Evolutionary conservation across 768 basidiomycete species (phyloP), one percentile per base, ranked within the genome.

Genomic region (Hemileccinum rubropunctum): DNA sequence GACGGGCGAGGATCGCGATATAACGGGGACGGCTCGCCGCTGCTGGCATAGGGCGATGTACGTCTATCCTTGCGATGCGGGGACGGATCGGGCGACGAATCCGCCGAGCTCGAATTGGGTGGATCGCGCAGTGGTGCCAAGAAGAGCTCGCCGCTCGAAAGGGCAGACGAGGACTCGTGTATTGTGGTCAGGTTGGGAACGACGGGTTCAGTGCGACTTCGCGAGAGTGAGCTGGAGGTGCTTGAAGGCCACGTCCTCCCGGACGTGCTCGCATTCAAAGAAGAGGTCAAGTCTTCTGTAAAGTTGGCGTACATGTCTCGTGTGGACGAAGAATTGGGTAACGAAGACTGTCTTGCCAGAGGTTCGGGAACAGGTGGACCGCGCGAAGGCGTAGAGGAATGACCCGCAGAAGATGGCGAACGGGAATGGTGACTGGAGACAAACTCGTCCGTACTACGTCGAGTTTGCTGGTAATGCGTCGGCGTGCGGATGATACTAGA

Each of bases 401-500:
- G 52, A 35, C 44, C 53, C 15, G 27, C 10, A 11, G 59, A 55
- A 13, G 65, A 59, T 4, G 63, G 61, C 6, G 63, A 67, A 18
- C 58, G 69, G 13, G 64, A 55, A 12, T 50, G 54, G 33, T 62
- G 18, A 26, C 33, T 43, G 5, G 62, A 34, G 10, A 47, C 47
- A 12, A 37, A 17, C 6, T 67, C 67, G 18, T 71, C 67, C 3
- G 44, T 55, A 21, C 63, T 62, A 13, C 62, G 63, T 33, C 65
- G 67, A 1, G 44, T 4, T 4, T 51, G 52, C 17, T 63, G 62
- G 51, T 87, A 88, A 59, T 88, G 77, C 6, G 76, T 73, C 2
- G 87, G 87, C 3, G 81, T 86, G 42, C 87, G 83, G 28, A 88
- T 72, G 62, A 87, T 83, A 47, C 71, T 79, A n/a, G 79, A 59